These are phyloP conservation scores for Rhizophagus sp. DNA, from an alignment of 192 early-diverging fungal species.

Conservation along the genomic window DNA sequence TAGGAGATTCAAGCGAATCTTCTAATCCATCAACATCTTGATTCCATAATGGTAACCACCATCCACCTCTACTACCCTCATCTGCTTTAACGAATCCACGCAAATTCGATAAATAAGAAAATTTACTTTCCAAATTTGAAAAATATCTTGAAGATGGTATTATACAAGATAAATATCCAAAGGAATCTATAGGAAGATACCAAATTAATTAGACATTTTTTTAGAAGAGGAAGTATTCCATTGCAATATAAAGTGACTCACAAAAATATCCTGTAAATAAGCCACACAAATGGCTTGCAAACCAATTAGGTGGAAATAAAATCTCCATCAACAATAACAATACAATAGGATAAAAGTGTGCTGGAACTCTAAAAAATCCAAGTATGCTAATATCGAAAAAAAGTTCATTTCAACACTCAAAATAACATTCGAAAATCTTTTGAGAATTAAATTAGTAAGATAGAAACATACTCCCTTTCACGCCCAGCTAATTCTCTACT, in stretches of 20 bases:
- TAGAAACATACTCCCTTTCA: conserved; percentile 17
- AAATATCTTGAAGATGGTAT: conserved; percentile 20
- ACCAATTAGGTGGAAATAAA: conserved; percentile 17
- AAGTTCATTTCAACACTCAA: neutral
- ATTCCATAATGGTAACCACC: conserved; percentile 31
- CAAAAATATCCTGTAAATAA: conserved; percentile 32
- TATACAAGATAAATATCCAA: conserved; percentile 26
- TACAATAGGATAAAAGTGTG: conserved; percentile 33
- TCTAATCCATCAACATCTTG: conserved; percentile 21
- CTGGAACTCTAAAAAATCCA: conserved; percentile 24
- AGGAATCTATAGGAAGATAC: conserved; percentile 13
- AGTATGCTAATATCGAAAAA: conserved; percentile 17
- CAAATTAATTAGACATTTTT: neutral
- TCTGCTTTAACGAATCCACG: conserved; percentile 24
- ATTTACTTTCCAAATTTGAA: conserved; percentile 10
- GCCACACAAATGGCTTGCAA: conserved; percentile 23
- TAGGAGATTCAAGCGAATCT: conserved; percentile 5
- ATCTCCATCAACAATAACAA: conserved; percentile 30
- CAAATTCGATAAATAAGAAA: conserved; percentile 2
- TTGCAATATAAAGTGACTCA: neutral
- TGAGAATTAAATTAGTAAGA: neutral
- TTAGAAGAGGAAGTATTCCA: neutral
- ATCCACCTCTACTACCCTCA: conserved; percentile 22
- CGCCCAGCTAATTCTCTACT: conserved; percentile 27
- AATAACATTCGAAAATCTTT: neutral